Conservation (phyloP, 441 rosid genomes). For the Euphorbia schlechtendalii region DNA sequence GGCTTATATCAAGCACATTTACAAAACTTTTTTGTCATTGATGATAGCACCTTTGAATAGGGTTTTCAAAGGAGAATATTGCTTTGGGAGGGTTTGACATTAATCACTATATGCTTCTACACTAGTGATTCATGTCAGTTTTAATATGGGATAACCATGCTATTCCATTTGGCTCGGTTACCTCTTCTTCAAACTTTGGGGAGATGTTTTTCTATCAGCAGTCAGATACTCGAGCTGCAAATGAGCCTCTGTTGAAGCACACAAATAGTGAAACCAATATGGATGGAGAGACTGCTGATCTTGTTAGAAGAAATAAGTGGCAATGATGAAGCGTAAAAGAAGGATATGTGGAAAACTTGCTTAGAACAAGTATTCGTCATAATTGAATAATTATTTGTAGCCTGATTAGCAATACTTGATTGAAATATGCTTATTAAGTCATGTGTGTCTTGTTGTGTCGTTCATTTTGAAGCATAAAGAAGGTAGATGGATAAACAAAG, state of each 20-base stretch:
- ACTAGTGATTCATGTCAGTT: conserved; percentile 82
- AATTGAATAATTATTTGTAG: conserved; percentile 14
- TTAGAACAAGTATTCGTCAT: conserved; percentile 32
- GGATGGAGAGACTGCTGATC: conserved; percentile 28
- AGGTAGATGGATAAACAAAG: no score
- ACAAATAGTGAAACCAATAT: conserved; percentile 22
- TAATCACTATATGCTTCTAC: no score
- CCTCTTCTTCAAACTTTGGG: conserved; percentile 65
- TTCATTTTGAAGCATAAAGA: no score
- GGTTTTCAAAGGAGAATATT: conserved; percentile 71
- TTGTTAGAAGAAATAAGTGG: conserved; percentile 19
- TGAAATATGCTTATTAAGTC: conserved; percentile 14
- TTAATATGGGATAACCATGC: conserved; percentile 97
- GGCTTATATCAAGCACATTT: conserved; percentile 94
- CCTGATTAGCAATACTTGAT: conserved; percentile 13
- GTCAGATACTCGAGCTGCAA: conserved; percentile 45
- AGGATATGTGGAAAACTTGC: conserved; percentile 32
- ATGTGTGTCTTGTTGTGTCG: conserved; percentile 10
- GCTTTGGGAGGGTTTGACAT: no score
- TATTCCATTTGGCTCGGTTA: conserved; percentile 77
- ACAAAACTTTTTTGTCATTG: conserved; percentile 74
- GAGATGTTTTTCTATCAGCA: conserved; percentile 95
- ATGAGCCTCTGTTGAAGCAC: conserved; percentile 33
- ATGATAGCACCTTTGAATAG: conserved; percentile 84
- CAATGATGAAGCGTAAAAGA: conserved; percentile 27